Percentiles rank a stretch among this genome's conserved stretches.
These are phyloP conservation scores for Xerophyta viscosa DNA, from an alignment of 106 monocot genomes.

Conservation along the genomic window DNA sequence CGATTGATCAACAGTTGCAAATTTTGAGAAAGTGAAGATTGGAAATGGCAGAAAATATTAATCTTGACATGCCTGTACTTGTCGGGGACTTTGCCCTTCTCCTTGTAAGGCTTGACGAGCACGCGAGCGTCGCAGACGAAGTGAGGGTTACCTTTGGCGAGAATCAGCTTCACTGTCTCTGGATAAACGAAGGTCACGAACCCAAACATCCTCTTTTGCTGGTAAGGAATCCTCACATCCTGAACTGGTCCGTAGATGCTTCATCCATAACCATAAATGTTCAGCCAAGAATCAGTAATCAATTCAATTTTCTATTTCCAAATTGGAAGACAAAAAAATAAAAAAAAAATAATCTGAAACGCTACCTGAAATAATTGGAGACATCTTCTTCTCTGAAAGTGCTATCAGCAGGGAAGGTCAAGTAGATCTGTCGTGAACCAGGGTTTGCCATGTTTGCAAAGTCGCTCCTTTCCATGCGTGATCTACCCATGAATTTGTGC, in stretches of 20 bases:
- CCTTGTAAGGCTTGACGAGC: constrained; percentile 94
- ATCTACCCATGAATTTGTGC: constrained; percentile 52
- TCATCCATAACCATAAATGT: too few species aligned
- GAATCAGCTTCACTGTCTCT: constrained; percentile 86
- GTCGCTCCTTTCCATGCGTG: constrained; percentile 54
- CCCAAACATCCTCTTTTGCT: constrained; percentile 95
- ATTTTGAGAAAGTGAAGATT: too few species aligned
- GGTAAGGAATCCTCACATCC: constrained; percentile 89
- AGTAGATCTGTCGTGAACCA: constrained; percentile 84
- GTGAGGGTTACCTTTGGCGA: constrained; percentile 95
- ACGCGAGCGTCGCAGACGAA: constrained; percentile 91
- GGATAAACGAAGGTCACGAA: constrained; percentile 93
- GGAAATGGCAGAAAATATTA: too few species aligned
- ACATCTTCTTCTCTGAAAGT: constrained; percentile 93
- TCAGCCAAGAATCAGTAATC: too few species aligned
- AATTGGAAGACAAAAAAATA: too few species aligned
- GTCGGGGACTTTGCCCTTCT: constrained; percentile 96
- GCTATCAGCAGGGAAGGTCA: constrained; percentile 92
- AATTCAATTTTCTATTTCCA: too few species aligned
- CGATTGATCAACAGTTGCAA: too few species aligned
- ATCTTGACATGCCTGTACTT: constrained; percentile 83
- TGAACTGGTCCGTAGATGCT: constrained; percentile 97
- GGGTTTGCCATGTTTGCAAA: constrained; percentile 55
- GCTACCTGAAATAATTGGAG: constrained; percentile 89
- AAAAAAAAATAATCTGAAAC: too few species aligned